Percentiles rank a stretch among this genome's conserved stretches.
Conservation (phyloP, 164 flowering plant genomes). For the Paratinospora sagittata region DNA sequence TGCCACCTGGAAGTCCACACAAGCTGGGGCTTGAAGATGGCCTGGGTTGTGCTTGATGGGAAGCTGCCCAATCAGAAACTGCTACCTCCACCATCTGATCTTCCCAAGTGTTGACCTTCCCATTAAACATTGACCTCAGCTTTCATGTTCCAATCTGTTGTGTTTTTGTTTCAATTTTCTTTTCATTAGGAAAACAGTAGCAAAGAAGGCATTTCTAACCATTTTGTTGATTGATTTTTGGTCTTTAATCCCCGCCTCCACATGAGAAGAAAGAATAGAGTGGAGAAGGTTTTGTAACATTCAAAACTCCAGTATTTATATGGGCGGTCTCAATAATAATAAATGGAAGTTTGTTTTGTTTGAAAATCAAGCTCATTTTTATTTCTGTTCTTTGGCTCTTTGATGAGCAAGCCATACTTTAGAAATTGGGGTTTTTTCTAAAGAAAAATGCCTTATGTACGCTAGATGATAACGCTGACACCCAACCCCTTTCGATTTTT, state of each 20-base stretch:
- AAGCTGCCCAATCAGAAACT: not conserved
- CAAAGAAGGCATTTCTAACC: not conserved
- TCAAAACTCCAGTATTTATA: conserved; percentile 1
- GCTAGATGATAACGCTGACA: no score
- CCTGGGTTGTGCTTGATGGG: not conserved
- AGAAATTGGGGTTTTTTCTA: not conserved
- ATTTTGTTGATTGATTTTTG: not conserved
- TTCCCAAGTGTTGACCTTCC: not conserved
- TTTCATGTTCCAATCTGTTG: not conserved
- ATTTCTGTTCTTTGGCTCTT: not conserved
- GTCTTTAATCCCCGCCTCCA: not conserved
- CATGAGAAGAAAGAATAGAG: not conserved
- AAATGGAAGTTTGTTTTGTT: not conserved
- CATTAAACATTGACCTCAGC: no score
- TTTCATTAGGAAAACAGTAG: not conserved
- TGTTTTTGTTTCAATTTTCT: no score
- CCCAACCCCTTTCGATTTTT: no score
- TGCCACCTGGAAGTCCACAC: not conserved
- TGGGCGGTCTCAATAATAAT: not conserved
- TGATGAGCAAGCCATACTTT: not conserved
- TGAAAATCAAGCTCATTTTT: not conserved
- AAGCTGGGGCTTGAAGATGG: not conserved
- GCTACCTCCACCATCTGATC: not conserved
- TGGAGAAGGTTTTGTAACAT: not conserved
- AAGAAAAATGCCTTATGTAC: no score